Evolutionary conservation across 1,284 basidiomycete species (phyloP).

Genomic region (Microbotryomycetes sp.): DNA sequence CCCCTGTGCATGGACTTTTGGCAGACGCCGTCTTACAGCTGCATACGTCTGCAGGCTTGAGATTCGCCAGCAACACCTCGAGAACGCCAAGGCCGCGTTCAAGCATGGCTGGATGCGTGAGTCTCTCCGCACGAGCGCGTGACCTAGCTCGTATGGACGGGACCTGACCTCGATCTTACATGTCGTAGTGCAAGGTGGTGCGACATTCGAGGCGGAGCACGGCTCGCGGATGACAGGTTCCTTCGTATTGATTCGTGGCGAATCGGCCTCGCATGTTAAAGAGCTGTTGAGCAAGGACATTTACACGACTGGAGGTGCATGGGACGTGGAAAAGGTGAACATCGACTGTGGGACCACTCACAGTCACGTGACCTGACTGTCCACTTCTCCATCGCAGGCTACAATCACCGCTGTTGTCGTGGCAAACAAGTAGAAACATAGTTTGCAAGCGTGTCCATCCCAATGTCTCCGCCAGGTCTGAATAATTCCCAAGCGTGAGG

Average conservation of each 20-base stretch:
- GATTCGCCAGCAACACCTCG: not conserved
- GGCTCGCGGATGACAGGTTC: slow-evolving; percentile 21
- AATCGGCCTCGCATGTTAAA: slow-evolving; percentile 6
- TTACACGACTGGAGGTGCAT: slow-evolving; percentile 19
- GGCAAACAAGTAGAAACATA: not conserved
- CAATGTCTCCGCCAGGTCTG: too few species aligned
- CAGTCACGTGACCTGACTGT: not conserved
- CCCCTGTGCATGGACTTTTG: too few species aligned
- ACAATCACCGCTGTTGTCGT: not conserved
- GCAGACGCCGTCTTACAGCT: too few species aligned
- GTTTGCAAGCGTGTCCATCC: too few species aligned
- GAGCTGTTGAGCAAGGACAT: slow-evolving; percentile 17
- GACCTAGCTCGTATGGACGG: too few species aligned
- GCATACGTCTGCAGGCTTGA: not conserved
- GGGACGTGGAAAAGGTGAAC: slow-evolving; percentile 21
- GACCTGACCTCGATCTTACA: too few species aligned
- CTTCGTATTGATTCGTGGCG: slow-evolving; percentile 18
- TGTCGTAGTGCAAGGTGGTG: slow-evolving; percentile 24
- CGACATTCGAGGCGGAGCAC: slow-evolving; percentile 22
- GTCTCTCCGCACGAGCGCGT: not conserved
- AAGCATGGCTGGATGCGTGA: not conserved
- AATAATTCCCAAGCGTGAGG: too few species aligned
- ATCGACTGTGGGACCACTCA: not conserved
- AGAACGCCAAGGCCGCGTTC: not conserved
- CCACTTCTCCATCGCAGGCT: not conserved